These are phyloP conservation scores for Pythium grandisporangium DNA, from an alignment of 352 stramenopile genomes.

Conservation along the genomic window DNA sequence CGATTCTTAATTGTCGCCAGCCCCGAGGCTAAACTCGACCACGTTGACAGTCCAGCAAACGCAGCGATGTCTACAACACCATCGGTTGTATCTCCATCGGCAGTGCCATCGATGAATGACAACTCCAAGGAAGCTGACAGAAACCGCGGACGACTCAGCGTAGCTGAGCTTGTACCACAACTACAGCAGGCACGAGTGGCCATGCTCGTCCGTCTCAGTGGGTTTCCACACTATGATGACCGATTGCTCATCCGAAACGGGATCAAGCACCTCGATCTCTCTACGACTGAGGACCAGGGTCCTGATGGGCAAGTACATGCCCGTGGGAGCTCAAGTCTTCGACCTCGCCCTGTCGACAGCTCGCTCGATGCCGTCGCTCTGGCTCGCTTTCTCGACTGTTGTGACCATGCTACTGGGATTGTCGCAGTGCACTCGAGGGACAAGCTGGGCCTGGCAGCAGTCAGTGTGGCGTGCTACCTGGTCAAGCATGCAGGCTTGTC, in stretches of 20 bases:
- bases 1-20: constrained; percentile 13
- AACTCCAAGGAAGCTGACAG: too few species aligned
- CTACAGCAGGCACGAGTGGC: constrained; percentile 60
- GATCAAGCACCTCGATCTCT: constrained; percentile 89
- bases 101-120: too few species aligned
- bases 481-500: constrained; percentile 98
- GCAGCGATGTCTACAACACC: too few species aligned
- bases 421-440: constrained; percentile 81
- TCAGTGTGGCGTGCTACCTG: constrained; percentile 95
- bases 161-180: constrained; percentile 6
- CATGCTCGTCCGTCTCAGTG: constrained; percentile 91
- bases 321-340: too few species aligned
- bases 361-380: constrained; percentile 57
- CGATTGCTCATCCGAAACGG: constrained; percentile 65
- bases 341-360: too few species aligned
- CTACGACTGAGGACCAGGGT: constrained; percentile 42
- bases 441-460: constrained; percentile 85
- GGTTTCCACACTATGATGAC: constrained; percentile 87
- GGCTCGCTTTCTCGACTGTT: constrained; percentile 75
- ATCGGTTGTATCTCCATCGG: too few species aligned
- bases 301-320: constrained; percentile 69
- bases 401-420: constrained; percentile 61
- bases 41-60: too few species aligned
- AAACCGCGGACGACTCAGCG: neutral
- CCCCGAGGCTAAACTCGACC: too few species aligned